Evolutionary conservation across 768 basidiomycete genomes (phyloP).

Genomic region (Multifurca ochricompacta): DNA sequence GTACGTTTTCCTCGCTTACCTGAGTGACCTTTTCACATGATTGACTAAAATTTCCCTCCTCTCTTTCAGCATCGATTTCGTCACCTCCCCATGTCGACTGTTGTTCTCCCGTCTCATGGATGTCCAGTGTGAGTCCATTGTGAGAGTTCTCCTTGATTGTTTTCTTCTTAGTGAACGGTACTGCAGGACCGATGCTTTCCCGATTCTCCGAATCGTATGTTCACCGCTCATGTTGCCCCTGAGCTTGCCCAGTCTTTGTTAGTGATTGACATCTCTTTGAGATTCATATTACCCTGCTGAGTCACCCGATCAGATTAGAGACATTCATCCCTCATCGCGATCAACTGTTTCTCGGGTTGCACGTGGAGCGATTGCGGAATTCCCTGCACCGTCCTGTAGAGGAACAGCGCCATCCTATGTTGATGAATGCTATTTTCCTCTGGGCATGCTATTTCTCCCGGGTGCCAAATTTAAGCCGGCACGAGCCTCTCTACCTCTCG

Average conservation of each 20-base stretch:
- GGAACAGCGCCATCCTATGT: constrained; percentile 65
- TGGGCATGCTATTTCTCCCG: constrained; percentile 79
- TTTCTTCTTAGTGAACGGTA: not conserved
- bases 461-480: constrained; percentile 58
- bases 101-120: constrained; percentile 16
- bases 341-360: constrained; percentile 64
- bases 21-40: constrained; percentile 30
- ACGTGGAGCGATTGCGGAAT: constrained; percentile 58
- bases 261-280: constrained; percentile 19
- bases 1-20: constrained; percentile 43
- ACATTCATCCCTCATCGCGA: constrained; percentile 69
- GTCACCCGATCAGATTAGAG: constrained; percentile 44
- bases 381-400: constrained; percentile 43
- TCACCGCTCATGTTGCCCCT: constrained; percentile 39
- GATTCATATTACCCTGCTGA: not conserved
- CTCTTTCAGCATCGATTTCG: constrained; percentile 10
- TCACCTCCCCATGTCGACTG: constrained; percentile 8
- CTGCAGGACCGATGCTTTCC: constrained; percentile 6
- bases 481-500: constrained; percentile 65
- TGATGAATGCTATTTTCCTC: constrained; percentile 75
- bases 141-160: not conserved
- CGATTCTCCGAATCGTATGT: constrained; percentile 23
- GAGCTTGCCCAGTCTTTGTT: constrained; percentile 66
- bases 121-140: constrained; percentile 1
- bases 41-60: not conserved